Percentiles rank a stretch among this genome's conserved stretches.
These are phyloP conservation scores for Laburnicola sp. DNA, from an alignment of 2,329 filamentous ascomycete genomes.

Conservation along the genomic window DNA sequence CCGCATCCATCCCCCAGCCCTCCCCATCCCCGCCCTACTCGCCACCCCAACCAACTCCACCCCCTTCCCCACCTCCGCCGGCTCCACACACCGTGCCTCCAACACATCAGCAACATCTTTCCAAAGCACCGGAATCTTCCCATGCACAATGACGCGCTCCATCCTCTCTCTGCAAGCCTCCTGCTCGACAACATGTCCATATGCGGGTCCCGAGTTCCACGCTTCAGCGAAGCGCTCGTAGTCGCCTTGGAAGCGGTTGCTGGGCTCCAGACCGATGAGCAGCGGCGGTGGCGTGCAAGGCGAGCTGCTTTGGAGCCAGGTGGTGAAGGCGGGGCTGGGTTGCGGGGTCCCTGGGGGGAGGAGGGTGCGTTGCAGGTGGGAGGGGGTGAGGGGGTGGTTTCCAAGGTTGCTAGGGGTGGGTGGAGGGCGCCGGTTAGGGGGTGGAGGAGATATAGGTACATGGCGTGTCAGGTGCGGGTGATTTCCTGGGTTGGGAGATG, in stretches of 20 bases:
- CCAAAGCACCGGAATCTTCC: background rate
- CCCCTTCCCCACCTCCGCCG: background rate
- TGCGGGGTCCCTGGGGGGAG: background rate
- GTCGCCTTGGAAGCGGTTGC: constrained; percentile 5
- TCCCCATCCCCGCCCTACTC: no score
- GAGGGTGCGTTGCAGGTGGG: no score
- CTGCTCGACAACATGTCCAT: background rate
- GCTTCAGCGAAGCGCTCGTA: constrained; percentile 2
- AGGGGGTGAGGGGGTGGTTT: no score
- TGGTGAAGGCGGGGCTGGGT: background rate
- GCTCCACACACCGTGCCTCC: background rate
- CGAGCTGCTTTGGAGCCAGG: background rate
- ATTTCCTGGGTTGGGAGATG: no score
- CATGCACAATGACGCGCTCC: background rate
- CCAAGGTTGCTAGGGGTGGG: no score
- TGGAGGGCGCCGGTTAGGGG: no score
- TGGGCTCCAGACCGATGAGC: background rate
- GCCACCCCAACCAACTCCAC: no score
- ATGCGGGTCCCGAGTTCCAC: background rate
- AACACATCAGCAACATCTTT: background rate
- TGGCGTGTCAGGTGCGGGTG: no score
- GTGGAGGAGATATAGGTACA: no score
- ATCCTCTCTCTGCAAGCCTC: background rate
- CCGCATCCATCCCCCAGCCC: background rate
- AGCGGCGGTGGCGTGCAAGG: background rate